Evolutionary conservation across 1,139 yeast genomes (phyloP), one percentile per base, ranked within the genome.

Genomic region (Yamadazyma conglobata): DNA sequence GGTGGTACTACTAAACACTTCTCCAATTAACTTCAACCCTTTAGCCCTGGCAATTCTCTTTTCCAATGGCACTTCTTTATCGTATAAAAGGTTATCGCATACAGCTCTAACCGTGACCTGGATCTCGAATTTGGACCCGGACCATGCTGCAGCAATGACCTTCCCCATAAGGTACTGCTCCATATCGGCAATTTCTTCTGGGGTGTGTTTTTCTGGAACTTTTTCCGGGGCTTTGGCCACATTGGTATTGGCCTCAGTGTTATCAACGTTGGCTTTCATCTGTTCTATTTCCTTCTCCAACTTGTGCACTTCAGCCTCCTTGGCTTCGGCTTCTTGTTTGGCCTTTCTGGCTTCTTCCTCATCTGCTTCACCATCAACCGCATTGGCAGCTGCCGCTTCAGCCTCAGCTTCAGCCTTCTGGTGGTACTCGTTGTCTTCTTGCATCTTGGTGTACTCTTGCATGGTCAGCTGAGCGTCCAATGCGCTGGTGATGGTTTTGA

Each of bases 131-230:
- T 79, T 79, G 14, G 96, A 85, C 1, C 96, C 97, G 29, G 83
- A 81, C 98, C 98, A 89, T 7, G 96, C 95, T 0, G 96, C 96
- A 4, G 93, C 89, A 30, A 89, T 65, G 3, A 89, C 89, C 54
- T 89, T 91, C 23, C 96, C 96, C 76, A 87, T 76, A 27, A 89
- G 63, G 35, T 81, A 71, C 46, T 88, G 81, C 51, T 89, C 97
- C 77, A 86, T 73, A 42, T 86, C 94, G 0, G 87, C 89, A 35
- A 85, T 62, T 38, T 84, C 88, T 51, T 87, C 96, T 2, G 75
- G 76, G 0, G 94, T 77, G 50, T 93, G 93, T 43, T 64, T 65
- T 25, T 59, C 63, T 0, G 73, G 73, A 4, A 56, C 46, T 27
- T 44, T 49, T 28, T 46, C 51, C 21, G 38, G 47, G 13, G 30